Evolutionary conservation across 176 grass and related monocot genomes (phyloP), one percentile per base, ranked within the genome.

Genomic region (Carex parvula): DNA sequence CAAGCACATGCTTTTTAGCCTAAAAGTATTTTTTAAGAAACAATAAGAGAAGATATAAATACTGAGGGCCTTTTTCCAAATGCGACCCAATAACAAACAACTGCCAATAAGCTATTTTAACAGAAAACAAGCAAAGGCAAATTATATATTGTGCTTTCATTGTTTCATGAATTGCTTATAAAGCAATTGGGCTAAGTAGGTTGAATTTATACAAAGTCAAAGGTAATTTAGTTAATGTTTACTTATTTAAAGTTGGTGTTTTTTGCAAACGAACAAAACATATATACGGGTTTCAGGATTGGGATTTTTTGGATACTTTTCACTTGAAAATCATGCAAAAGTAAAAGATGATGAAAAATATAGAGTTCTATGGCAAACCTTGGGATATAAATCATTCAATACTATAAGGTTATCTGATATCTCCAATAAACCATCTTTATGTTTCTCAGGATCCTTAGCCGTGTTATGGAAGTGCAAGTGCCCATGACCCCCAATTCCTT

Each of bases 401-500:
- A 97, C 83, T 82, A 94, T 11, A 84, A 89, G 87, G 79, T 91
- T 83, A 81, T 94, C 83, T 83, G 94, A 94, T 60, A 80, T 88
- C 70, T 92, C 88, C 65, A 92, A 84, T 55, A 92, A 70, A 86
- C 64, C 80, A 88, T 92, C 84, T 82, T 92, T 92, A 63, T 91
- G 82, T 79, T 91, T 97, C 57, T 89, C 88, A 0, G 87, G 92
- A 82, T 91, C 82, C 83, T 91, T 86, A 60, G 92, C 92, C 78
- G 92, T 84, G 17, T 87, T 84, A 83, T 97, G 83, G n/a, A 60
- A 94, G 91, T 75, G 89, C 86, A 80, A 91, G 86, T 41, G 92
- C 91, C 95, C 95, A 98, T 64, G 92, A 91, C 72, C 70, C 85
- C 95, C 92, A 98, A 21, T 78, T 84, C 80, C 87, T 93, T 83